These are phyloP conservation scores for Acorus calamus DNA, from an alignment of 106 monocot genomes.

Conservation along the genomic window DNA sequence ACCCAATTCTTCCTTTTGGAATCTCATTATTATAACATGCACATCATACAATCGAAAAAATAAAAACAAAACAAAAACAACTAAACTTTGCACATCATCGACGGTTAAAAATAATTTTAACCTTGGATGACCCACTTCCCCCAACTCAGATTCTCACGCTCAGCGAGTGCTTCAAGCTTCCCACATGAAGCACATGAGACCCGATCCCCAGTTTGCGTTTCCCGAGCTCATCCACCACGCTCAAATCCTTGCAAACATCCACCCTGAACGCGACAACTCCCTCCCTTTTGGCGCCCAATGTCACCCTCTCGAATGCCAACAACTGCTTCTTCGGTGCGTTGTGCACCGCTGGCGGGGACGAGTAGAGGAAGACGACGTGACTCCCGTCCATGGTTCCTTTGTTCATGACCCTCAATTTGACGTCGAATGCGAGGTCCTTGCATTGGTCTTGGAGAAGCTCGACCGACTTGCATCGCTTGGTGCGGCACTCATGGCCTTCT, in stretches of 20 bases:
- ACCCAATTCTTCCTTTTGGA: not conserved
- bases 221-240: slow-evolving; percentile 72
- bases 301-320: slow-evolving; percentile 77
- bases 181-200: slow-evolving; percentile 69
- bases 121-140: no score
- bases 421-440: slow-evolving; percentile 32
- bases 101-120: not conserved
- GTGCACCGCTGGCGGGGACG: slow-evolving; percentile 63
- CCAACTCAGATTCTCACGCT: slow-evolving; percentile 43
- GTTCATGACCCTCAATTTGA: slow-evolving; percentile 51
- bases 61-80: no score
- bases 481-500: slow-evolving; percentile 36
- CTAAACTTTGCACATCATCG: no score
- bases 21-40: not conserved
- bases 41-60: no score
- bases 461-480: slow-evolving; percentile 46
- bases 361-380: slow-evolving; percentile 78
- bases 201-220: slow-evolving; percentile 69
- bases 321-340: slow-evolving; percentile 69
- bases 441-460: slow-evolving; percentile 36
- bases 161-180: slow-evolving; percentile 73
- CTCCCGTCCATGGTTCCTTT: slow-evolving; percentile 30
- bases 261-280: slow-evolving; percentile 60
- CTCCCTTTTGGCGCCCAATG: slow-evolving; percentile 18
- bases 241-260: slow-evolving; percentile 82